Percentiles rank a stretch among this genome's conserved stretches.
Conservation (phyloP, 257 asterid genomes). For the Nyctanthes arbortristis region DNA sequence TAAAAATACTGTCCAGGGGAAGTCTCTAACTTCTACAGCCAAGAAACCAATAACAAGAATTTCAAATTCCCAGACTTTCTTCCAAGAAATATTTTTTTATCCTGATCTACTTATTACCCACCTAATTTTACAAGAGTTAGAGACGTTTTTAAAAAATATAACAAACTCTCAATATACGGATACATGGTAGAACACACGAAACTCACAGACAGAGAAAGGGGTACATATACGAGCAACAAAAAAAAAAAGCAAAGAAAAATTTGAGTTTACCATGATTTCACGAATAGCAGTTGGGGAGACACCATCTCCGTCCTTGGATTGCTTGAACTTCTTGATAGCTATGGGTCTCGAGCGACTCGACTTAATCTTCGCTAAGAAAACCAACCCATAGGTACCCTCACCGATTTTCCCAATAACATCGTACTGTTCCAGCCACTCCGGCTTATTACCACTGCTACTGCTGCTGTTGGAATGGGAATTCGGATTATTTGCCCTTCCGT, state of each 20-base stretch:
- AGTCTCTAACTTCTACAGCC: not conserved
- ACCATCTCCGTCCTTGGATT: slow-evolving; percentile 97
- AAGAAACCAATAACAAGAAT: slow-evolving; percentile 3
- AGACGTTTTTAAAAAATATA: too few species aligned
- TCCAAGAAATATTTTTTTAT: not conserved
- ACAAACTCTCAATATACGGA: too few species aligned
- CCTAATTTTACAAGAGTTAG: too few species aligned
- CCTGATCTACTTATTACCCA: too few species aligned
- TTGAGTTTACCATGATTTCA: slow-evolving; percentile 77
- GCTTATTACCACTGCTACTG: slow-evolving; percentile 46
- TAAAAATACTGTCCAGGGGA: not conserved
- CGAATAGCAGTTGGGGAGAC: slow-evolving; percentile 99
- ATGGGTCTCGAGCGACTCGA: slow-evolving; percentile 75
- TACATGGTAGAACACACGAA: too few species aligned
- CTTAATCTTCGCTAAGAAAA: slow-evolving; percentile 88
- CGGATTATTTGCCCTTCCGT: slow-evolving; percentile 47
- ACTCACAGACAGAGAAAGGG: not conserved
- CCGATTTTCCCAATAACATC: slow-evolving; percentile 95
- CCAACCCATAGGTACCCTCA: slow-evolving; percentile 95
- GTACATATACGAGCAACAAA: not conserved
- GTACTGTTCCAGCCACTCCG: slow-evolving; percentile 96
- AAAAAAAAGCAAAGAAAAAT: not conserved
- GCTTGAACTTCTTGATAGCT: slow-evolving; percentile 97
- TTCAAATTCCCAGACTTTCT: not conserved
- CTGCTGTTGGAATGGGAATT: slow-evolving; percentile 21